Conservation (phyloP, 106 monocot genomes). For the Alisma plantagoaquatica region DNA sequence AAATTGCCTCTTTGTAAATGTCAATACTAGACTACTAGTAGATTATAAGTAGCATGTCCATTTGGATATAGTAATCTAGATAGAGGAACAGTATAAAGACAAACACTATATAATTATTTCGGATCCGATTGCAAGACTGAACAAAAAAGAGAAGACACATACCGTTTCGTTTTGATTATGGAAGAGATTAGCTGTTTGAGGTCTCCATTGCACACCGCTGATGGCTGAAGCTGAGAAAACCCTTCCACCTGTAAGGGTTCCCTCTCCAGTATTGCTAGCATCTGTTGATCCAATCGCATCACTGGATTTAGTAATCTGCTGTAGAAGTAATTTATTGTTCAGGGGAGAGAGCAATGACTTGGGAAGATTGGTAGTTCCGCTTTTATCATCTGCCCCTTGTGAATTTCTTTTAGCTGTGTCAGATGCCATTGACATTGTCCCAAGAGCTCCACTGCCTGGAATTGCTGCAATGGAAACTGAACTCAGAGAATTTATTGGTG, state of each 20-base stretch:
- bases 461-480: constrained; percentile 37
- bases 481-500: constrained; percentile 33
- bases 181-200: constrained; percentile 57
- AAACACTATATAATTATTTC: no score
- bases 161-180: constrained; percentile 73
- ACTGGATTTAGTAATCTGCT: constrained; percentile 44
- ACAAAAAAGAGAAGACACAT: constrained; percentile 4
- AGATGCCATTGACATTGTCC: constrained; percentile 32
- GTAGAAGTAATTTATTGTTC: constrained; percentile 38
- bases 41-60: no score
- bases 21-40: no score
- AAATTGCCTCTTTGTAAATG: no score
- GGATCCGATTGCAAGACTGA: no score
- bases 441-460: constrained; percentile 26
- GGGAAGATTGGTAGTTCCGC: constrained; percentile 28
- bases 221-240: constrained; percentile 58
- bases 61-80: no score
- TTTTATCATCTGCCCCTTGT: constrained; percentile 55
- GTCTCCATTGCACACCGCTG: constrained; percentile 77
- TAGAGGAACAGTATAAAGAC: no score
- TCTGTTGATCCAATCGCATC: constrained; percentile 46
- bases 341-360: constrained; percentile 64
- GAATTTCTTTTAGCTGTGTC: constrained; percentile 45
- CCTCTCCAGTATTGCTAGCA: constrained; percentile 33
- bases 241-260: constrained; percentile 42